Percentiles rank a stretch among this genome's conserved stretches.
Evolutionary conservation across 768 basidiomycete species (phyloP).

Genomic region (Psilocybe cubensis): DNA sequence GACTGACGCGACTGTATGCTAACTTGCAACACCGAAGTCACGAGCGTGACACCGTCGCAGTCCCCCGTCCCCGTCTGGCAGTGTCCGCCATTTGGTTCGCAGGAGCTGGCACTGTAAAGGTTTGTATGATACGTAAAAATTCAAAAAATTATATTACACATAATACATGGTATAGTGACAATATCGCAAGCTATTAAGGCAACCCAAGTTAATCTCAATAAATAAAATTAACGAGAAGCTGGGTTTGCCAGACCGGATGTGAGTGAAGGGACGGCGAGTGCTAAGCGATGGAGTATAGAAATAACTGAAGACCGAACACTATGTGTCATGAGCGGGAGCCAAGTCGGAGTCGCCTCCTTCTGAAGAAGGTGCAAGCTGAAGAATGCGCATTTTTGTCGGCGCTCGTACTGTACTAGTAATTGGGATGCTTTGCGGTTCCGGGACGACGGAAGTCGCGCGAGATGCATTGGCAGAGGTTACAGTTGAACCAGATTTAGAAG

Average conservation of each 20-base stretch:
- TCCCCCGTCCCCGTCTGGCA: too few species aligned
- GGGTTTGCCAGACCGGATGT: background rate
- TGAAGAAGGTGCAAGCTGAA: slow-evolving; percentile 52
- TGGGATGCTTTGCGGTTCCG: slow-evolving; percentile 37
- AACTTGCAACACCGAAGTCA: slow-evolving; percentile 1
- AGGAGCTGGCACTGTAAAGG: too few species aligned
- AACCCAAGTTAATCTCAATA: background rate
- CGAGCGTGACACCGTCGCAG: slow-evolving; percentile 9
- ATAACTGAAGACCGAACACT: background rate
- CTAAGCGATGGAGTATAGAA: background rate
- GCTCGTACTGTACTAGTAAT: slow-evolving; percentile 43
- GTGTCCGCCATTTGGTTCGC: too few species aligned
- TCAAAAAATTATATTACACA: slow-evolving; percentile 1
- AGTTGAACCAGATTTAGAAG: slow-evolving; percentile 41
- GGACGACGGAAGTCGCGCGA: slow-evolving; percentile 56
- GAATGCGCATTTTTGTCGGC: slow-evolving; percentile 71
- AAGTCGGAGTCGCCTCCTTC: slow-evolving; percentile 57
- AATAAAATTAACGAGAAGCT: background rate
- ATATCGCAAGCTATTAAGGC: background rate
- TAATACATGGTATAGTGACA: background rate
- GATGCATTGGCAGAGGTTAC: slow-evolving; percentile 58
- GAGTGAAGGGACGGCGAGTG: background rate
- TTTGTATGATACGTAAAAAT: too few species aligned
- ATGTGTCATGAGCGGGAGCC: slow-evolving; percentile 31
- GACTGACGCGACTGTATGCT: background rate